These are phyloP conservation scores for Tolypocladium sp. DNA, from an alignment of 2,329 filamentous ascomycete genomes.

Conservation along the genomic window DNA sequence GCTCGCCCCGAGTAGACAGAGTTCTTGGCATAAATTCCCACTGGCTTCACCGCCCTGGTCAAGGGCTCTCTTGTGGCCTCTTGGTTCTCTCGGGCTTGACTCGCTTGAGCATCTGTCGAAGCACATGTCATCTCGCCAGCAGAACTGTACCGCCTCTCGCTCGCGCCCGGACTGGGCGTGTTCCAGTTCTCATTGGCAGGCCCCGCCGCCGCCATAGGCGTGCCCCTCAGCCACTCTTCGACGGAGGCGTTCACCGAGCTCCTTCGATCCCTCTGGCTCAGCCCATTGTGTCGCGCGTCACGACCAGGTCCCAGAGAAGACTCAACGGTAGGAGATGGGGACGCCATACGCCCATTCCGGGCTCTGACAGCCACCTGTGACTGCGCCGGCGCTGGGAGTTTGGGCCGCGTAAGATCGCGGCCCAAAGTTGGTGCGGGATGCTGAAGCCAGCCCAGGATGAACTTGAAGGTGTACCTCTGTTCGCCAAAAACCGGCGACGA, in stretches of 20 bases:
- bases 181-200: neutral
- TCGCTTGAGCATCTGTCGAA: neutral
- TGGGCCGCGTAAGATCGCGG: slow-evolving; percentile 56
- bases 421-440: slow-evolving; percentile 46
- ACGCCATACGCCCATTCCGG: slow-evolving; percentile 19
- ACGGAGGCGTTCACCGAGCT: slow-evolving; percentile 23
- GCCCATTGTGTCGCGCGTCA: neutral
- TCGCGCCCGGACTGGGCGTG: neutral
- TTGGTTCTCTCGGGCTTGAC: neutral
- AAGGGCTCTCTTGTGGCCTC: slow-evolving; percentile 18
- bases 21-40: slow-evolving; percentile 32
- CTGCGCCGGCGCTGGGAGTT: slow-evolving; percentile 63
- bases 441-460: slow-evolving; percentile 58
- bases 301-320: neutral
- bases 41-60: slow-evolving; percentile 36
- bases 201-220: slow-evolving; percentile 1
- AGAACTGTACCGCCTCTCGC: neutral
- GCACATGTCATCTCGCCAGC: neutral
- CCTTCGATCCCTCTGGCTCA: neutral
- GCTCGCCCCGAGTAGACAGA: slow-evolving; percentile 61
- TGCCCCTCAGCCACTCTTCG: slow-evolving; percentile 15
- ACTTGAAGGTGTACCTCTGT: slow-evolving; percentile 61
- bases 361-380: slow-evolving; percentile 40
- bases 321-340: neutral
- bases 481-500: slow-evolving; percentile 46